phyloP scores from a whole-genome alignment of 176 grass and related monocot species.

The Poa annua region DNA sequence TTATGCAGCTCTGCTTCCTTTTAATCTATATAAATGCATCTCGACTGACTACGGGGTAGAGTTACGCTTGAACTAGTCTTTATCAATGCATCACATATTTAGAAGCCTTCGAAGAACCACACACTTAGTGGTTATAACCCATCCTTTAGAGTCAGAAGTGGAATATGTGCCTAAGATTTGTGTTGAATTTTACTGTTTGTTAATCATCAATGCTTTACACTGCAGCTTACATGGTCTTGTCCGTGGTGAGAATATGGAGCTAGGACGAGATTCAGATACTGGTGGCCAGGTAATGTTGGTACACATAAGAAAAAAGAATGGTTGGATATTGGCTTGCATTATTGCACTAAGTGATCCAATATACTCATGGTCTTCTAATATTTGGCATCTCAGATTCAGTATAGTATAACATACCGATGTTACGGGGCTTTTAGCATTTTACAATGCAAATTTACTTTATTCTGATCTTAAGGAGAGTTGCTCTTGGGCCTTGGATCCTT shows the following conservation, averaged over 20 bases:
- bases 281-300: conserved; percentile 72
- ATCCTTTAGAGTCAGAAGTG: conserved; percentile 25
- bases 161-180: not conserved
- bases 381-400: conserved; percentile 21
- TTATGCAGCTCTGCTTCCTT: conserved; percentile 8
- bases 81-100: conserved; percentile 24
- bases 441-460: conserved; percentile 29
- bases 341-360: conserved; percentile 4
- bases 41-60: not conserved
- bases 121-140: not conserved
- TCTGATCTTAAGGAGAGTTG: conserved; percentile 2
- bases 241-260: conserved; percentile 86
- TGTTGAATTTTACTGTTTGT: not conserved
- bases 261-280: conserved; percentile 84
- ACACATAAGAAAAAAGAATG: conserved; percentile 12
- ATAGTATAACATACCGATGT: not conserved
- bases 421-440: not conserved
- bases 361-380: not conserved
- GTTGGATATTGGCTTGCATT: not conserved
- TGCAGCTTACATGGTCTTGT: conserved; percentile 79
- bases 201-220: conserved; percentile 30
- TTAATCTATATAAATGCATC: conserved; percentile 7
- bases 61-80: conserved; percentile 4
- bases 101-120: not conserved
- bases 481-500: not conserved